Conservation (phyloP, 805 yeast species). For the Blastobotrys mokoenaii region DNA sequence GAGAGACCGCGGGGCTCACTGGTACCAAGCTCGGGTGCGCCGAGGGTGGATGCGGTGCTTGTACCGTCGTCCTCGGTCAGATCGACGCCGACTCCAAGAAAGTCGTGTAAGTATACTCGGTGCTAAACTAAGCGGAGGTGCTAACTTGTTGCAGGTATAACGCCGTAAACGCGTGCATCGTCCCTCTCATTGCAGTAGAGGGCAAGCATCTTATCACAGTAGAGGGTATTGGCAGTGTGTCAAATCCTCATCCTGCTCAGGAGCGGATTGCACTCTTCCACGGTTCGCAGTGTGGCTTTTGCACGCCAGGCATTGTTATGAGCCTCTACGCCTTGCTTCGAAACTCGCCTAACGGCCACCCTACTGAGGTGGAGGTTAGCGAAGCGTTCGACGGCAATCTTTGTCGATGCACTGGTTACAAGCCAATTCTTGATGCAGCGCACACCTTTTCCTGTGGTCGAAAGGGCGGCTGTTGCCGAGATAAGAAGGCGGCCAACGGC, state of each 20-base stretch:
- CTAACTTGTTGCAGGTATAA: constrained; percentile 18
- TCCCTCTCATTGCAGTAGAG: constrained; percentile 37
- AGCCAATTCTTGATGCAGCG: constrained; percentile 42
- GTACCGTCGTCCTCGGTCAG: constrained; percentile 36
- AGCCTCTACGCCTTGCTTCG: constrained; percentile 37
- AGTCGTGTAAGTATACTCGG: constrained; percentile 19
- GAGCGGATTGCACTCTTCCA: constrained; percentile 41
- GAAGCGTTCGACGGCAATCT: constrained; percentile 42
- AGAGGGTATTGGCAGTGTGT: constrained; percentile 38
- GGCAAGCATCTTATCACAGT: constrained; percentile 41
- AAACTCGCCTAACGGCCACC: constrained; percentile 26
- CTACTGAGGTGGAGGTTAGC: constrained; percentile 32
- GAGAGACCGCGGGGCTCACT: constrained; percentile 27
- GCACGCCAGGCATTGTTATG: constrained; percentile 46
- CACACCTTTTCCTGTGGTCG: constrained; percentile 35
- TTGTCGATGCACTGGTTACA: constrained; percentile 44
- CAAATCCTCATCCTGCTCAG: constrained; percentile 40
- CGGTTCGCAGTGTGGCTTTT: constrained; percentile 45
- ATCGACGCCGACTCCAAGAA: constrained; percentile 24
- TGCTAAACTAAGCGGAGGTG: neutral
- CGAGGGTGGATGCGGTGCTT: constrained; percentile 46
- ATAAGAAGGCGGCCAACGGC: constrained; percentile 17
- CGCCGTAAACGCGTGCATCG: constrained; percentile 41
- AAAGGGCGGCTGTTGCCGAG: constrained; percentile 32
- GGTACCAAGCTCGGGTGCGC: constrained; percentile 44